Conservation (phyloP, 768 basidiomycete genomes). For the Boletus edulis region DNA sequence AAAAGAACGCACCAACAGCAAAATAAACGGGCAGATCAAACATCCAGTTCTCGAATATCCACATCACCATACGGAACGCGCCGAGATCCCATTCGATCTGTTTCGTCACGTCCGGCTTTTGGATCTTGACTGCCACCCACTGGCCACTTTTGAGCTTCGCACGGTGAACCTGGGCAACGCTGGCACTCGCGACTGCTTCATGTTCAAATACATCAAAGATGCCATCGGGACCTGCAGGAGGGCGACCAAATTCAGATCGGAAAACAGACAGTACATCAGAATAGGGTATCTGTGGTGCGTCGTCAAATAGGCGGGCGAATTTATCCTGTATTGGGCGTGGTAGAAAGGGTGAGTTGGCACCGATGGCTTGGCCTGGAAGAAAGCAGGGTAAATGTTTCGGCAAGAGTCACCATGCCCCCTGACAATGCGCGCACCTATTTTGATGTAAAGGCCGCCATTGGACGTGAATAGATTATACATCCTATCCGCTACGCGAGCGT, state of each 20-base stretch:
- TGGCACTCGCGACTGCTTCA: conserved; percentile 79
- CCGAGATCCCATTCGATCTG: conserved; percentile 86
- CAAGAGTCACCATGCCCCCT: not conserved
- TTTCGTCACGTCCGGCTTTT: conserved; percentile 83
- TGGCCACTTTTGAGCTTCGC: conserved; percentile 54
- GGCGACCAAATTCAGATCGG: conserved; percentile 61
- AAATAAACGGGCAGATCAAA: conserved; percentile 89
- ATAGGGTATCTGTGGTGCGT: conserved; percentile 83
- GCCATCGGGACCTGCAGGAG: conserved; percentile 64
- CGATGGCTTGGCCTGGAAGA: conserved; percentile 65
- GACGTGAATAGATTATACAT: conserved; percentile 73
- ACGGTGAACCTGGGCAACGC: conserved; percentile 89
- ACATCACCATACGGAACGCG: conserved; percentile 70
- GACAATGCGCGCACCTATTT: conserved; percentile 52
- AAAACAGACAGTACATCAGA: conserved; percentile 67
- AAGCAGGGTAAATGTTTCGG: not conserved
- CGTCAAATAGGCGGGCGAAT: conserved; percentile 82
- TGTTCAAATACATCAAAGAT: conserved; percentile 80
- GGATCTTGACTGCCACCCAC: conserved; percentile 92
- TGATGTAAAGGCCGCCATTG: conserved; percentile 86
- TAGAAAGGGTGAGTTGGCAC: conserved; percentile 81
- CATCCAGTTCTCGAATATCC: conserved; percentile 73
- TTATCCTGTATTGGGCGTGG: conserved; percentile 81
- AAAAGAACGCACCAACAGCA: conserved; percentile 54
- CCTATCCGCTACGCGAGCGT: conserved; percentile 79